A percentile compares a stretch with the other conserved stretches of the same genome.
Evolutionary conservation across 331 rosid species (phyloP).

Genomic region (Pyracantha coccinea): DNA sequence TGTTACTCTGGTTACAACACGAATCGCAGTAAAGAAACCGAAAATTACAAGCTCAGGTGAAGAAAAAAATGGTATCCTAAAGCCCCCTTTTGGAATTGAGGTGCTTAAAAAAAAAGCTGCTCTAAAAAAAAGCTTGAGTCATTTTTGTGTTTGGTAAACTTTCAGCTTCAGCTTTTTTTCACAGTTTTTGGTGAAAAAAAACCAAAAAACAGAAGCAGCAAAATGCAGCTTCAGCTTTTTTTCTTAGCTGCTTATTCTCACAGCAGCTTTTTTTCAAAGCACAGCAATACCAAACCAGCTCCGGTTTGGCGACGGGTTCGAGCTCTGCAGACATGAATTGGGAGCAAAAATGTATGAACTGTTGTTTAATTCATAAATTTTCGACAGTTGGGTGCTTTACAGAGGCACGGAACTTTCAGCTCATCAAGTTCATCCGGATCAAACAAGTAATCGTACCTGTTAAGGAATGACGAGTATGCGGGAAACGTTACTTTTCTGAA

Average conservation of each 20-base stretch:
- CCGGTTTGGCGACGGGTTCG: slow-evolving; percentile 31
- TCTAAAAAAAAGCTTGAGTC: too few species aligned
- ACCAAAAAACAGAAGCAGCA: too few species aligned
- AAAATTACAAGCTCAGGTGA: slow-evolving; percentile 6
- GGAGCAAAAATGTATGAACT: slow-evolving; percentile 16
- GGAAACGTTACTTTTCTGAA: background rate
- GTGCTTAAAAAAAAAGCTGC: too few species aligned
- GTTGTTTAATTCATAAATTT: slow-evolving; percentile 69
- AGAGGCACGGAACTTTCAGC: slow-evolving; percentile 81
- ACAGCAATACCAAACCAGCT: too few species aligned
- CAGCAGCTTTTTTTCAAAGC: too few species aligned
- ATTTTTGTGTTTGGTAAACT: too few species aligned
- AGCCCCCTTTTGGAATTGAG: too few species aligned
- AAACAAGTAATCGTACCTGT: slow-evolving; percentile 92
- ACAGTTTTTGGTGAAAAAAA: too few species aligned
- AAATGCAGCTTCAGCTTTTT: too few species aligned
- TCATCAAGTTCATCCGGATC: slow-evolving; percentile 89
- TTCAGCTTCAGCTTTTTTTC: too few species aligned
- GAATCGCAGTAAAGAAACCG: slow-evolving; percentile 14
- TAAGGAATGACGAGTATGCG: background rate
- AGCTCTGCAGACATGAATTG: slow-evolving; percentile 1
- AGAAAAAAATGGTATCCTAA: slow-evolving; percentile 10
- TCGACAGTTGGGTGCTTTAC: slow-evolving; percentile 74
- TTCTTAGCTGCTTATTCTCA: too few species aligned
- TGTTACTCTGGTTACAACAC: slow-evolving; percentile 21